These are phyloP conservation scores for Candida broadrunensis DNA, from an alignment of 805 yeast genomes.

Conservation along the genomic window DNA sequence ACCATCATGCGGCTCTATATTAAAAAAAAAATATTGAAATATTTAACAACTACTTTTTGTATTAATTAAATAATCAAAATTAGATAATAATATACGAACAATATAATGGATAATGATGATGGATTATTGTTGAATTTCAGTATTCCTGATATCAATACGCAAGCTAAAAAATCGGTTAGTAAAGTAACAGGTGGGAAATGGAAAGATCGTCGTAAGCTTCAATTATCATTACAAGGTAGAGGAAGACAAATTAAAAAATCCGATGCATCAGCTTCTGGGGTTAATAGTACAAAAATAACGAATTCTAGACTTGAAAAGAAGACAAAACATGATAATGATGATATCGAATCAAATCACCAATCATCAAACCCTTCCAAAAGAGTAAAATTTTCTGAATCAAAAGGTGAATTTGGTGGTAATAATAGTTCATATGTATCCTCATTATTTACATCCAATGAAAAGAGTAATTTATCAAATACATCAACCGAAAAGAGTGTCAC, in stretches of 20 bases:
- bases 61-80: too few relatives aligned
- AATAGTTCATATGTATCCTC: slow-evolving; percentile 78
- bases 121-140: slow-evolving; percentile 76
- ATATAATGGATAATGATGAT: slow-evolving; percentile 50
- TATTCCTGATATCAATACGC: slow-evolving; percentile 28
- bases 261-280: slow-evolving; percentile 24
- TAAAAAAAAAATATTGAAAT: not conserved
- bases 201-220: slow-evolving; percentile 73
- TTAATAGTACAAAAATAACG: slow-evolving; percentile 24
- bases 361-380: slow-evolving; percentile 22
- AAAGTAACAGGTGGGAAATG: slow-evolving; percentile 73
- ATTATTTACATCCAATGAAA: slow-evolving; percentile 51
- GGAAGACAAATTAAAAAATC: slow-evolving; percentile 17
- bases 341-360: not conserved
- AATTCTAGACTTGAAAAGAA: slow-evolving; percentile 3
- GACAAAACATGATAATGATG: slow-evolving; percentile 4
- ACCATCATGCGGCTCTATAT: slow-evolving; percentile 7
- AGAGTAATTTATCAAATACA: slow-evolving; percentile 51
- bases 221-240: slow-evolving; percentile 48
- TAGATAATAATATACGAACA: too few relatives aligned
- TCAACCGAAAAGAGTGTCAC: slow-evolving; percentile 44
- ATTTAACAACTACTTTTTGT: too few relatives aligned
- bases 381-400: slow-evolving; percentile 43
- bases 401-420: slow-evolving; percentile 53
- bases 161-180: slow-evolving; percentile 17